phyloP scores from a whole-genome alignment of 2,329 filamentous ascomycete genomes.

The Pestalotiopsis sp. region DNA sequence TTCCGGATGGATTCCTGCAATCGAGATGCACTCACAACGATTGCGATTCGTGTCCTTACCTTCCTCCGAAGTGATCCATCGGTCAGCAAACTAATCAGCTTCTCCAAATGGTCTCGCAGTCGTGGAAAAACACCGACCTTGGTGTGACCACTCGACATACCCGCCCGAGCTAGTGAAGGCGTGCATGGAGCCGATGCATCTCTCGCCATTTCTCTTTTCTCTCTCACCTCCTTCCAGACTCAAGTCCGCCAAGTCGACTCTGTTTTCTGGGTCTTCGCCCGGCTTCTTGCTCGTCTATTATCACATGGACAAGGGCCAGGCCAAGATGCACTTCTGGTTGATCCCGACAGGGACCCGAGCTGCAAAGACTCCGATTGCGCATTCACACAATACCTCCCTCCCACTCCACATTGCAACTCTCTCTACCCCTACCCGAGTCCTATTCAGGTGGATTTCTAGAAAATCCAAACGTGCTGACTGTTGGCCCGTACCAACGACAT shows the following conservation, averaged over 20 bases:
- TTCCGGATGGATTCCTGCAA: background rate
- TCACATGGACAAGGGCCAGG: background rate
- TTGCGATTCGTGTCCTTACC: background rate
- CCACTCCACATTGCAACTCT: background rate
- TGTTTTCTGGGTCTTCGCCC: background rate
- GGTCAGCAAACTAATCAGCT: constrained; percentile 5
- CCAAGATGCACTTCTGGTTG: background rate
- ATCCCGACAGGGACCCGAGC: background rate
- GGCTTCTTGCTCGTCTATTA: background rate
- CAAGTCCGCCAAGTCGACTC: background rate
- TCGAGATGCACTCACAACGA: background rate
- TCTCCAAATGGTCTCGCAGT: constrained; percentile 3
- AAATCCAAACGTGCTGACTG: background rate
- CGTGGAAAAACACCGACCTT: constrained; percentile 2
- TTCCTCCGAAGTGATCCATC: background rate
- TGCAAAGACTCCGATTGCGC: background rate
- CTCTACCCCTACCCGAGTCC: background rate
- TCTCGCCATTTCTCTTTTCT: background rate
- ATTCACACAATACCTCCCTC: background rate
- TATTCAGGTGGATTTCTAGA: background rate
- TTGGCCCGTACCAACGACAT: background rate
- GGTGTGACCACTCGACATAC: constrained; percentile 26
- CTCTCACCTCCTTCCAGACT: background rate
- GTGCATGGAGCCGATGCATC: constrained; percentile 23
- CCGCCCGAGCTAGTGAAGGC: constrained; percentile 30